phyloP scores from a whole-genome alignment of 202 grass and related monocot genomes.

The Schoenoplectus triqueter region DNA sequence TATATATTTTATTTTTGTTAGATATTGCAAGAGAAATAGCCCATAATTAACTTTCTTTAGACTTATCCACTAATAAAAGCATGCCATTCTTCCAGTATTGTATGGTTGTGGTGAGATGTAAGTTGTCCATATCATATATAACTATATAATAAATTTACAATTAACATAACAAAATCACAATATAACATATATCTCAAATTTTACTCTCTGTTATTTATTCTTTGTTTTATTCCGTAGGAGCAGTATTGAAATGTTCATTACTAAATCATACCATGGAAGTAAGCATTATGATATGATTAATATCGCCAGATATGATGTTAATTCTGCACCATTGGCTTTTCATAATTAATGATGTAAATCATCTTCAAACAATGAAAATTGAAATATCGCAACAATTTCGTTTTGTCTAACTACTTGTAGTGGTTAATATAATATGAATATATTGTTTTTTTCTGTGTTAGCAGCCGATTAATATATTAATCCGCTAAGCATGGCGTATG shows the following conservation, averaged over 20 bases:
- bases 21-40: background rate
- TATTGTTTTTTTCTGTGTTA: no score
- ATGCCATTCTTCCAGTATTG: background rate
- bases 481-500: background rate
- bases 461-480: no score
- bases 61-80: background rate
- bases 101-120: background rate
- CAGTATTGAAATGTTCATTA: background rate
- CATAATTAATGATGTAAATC: background rate
- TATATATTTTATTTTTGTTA: background rate
- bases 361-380: background rate
- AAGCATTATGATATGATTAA: background rate
- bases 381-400: background rate
- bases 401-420: background rate
- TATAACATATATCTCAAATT: background rate
- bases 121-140: background rate
- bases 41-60: background rate
- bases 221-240: background rate
- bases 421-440: background rate
- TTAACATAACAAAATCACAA: background rate
- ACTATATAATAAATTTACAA: background rate
- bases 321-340: background rate
- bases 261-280: background rate
- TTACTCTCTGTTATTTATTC: background rate
- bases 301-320: background rate